These are phyloP conservation scores for Pythium scleroteichum DNA, from an alignment of 352 stramenopile species.

Conservation along the genomic window DNA sequence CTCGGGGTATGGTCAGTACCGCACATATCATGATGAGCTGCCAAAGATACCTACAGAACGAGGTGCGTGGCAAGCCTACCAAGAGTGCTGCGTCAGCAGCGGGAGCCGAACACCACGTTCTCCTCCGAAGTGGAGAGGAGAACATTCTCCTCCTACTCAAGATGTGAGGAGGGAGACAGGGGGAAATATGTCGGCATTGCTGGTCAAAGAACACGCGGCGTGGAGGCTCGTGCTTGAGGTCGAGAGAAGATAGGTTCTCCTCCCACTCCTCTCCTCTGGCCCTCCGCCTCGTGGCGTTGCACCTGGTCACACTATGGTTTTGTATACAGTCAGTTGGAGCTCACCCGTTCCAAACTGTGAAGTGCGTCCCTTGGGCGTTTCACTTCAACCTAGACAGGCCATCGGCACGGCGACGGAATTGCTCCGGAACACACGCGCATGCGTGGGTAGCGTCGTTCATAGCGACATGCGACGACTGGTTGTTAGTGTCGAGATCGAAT, in stretches of 20 bases:
- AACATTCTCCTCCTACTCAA: no score
- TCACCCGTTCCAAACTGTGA: conserved; percentile 6
- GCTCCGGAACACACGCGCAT: conserved; percentile 1
- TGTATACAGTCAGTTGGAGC: conserved; percentile 23
- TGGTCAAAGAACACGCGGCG: no score
- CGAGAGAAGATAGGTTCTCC: neutral
- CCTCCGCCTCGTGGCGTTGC: neutral
- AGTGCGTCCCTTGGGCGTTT: conserved; percentile 13
- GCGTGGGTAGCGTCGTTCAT: neutral
- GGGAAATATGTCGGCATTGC: no score
- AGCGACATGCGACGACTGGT: no score
- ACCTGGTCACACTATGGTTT: neutral
- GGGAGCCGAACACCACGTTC: no score
- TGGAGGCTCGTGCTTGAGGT: no score
- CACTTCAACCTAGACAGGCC: conserved; percentile 9
- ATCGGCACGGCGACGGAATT: conserved; percentile 4
- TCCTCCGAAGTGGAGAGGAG: no score
- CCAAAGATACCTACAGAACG: neutral
- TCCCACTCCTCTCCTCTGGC: neutral
- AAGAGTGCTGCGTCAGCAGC: no score
- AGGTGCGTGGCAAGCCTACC: neutral
- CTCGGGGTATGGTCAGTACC: neutral
- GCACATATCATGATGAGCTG: neutral
- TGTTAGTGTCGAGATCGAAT: neutral
- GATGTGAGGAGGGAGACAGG: no score